phyloP scores from a whole-genome alignment of 495 filamentous ascomycete species.

The Neurospora sp. region DNA sequence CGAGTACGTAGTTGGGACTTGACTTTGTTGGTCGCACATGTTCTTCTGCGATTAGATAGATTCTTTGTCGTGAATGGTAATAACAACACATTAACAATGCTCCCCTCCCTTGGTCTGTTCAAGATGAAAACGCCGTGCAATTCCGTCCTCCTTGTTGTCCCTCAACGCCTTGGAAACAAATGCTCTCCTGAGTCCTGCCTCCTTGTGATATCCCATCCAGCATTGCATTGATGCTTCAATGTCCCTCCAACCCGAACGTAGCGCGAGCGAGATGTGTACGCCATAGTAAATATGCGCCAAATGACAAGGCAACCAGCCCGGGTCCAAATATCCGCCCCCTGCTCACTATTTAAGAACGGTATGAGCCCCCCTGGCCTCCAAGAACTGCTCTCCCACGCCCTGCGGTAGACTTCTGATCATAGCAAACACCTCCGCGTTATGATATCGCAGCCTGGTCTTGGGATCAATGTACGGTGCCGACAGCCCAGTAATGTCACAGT shows the following conservation, averaged over 20 bases:
- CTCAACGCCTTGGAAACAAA: not conserved
- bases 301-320: not conserved
- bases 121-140: not conserved
- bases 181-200: not conserved
- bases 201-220: not conserved
- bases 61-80: not conserved
- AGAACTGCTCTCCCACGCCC: conserved; percentile 71
- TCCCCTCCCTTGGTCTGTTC: not conserved
- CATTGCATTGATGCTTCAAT: not conserved
- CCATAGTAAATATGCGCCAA: not conserved
- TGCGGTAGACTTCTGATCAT: conserved; percentile 67
- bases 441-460: conserved; percentile 83
- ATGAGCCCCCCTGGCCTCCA: conserved; percentile 84
- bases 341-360: conserved; percentile 64
- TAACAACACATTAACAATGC: not conserved
- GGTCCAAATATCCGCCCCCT: not conserved
- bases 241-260: not conserved
- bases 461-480: conserved; percentile 84
- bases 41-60: not conserved
- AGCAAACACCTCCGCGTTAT: conserved; percentile 79
- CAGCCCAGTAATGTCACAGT: conserved; percentile 92
- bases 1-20: conserved; percentile 77
- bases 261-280: not conserved
- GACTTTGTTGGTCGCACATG: conserved; percentile 76
- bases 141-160: not conserved